Conservation (phyloP, 1,139 yeast species). For the Hyphopichia pseudoburtonii region DNA sequence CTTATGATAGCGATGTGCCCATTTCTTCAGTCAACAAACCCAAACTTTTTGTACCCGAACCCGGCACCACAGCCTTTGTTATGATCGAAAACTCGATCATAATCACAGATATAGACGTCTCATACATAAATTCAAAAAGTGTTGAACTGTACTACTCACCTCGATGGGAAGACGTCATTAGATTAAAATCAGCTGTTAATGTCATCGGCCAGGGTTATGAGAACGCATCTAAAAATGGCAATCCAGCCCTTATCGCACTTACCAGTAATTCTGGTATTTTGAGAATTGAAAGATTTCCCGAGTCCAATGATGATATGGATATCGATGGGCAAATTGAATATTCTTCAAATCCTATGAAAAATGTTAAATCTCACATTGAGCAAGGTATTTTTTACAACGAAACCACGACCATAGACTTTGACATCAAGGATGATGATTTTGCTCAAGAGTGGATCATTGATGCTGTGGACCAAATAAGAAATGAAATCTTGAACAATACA, state of each 20-base stretch:
- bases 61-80: slow-evolving; percentile 63
- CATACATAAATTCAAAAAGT: slow-evolving; percentile 32
- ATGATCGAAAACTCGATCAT: slow-evolving; percentile 62
- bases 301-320: slow-evolving; percentile 15
- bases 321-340: slow-evolving; percentile 13
- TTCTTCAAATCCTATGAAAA: slow-evolving; percentile 28
- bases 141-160: slow-evolving; percentile 47
- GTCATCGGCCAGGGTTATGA: slow-evolving; percentile 66
- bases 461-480: slow-evolving; percentile 50
- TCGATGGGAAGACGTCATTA: slow-evolving; percentile 78
- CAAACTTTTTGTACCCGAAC: slow-evolving; percentile 56
- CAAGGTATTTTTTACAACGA: slow-evolving; percentile 72
- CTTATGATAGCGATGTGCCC: slow-evolving; percentile 38
- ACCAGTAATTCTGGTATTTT: slow-evolving; percentile 65
- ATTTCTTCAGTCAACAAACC: slow-evolving; percentile 37
- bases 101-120: slow-evolving; percentile 56
- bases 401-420: slow-evolving; percentile 56
- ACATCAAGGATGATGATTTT: slow-evolving; percentile 35
- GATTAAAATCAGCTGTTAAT: slow-evolving; percentile 51
- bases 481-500: slow-evolving; percentile 54
- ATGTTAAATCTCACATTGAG: slow-evolving; percentile 70
- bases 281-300: slow-evolving; percentile 51
- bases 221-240: slow-evolving; percentile 25
- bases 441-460: slow-evolving; percentile 40
- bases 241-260: slow-evolving; percentile 48